Evolutionary conservation across 23 red algal genomes (phyloP).

Genomic region (Pyropia yezoensis): DNA sequence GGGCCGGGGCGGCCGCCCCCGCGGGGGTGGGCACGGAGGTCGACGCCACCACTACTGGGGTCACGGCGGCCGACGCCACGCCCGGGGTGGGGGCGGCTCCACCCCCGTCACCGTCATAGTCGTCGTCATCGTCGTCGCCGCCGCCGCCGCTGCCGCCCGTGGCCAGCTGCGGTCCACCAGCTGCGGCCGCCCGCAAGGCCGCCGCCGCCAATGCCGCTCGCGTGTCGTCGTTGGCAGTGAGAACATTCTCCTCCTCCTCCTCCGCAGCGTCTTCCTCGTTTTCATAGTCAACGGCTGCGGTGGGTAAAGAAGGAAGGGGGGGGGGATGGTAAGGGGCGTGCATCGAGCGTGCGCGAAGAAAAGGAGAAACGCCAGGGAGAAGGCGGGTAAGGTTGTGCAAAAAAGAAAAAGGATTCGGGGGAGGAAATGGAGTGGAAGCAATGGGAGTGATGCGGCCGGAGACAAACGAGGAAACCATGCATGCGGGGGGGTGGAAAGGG

Average conservation of each 20-base stretch:
- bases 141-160: neutral
- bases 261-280: slow-evolving; percentile 1
- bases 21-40: neutral
- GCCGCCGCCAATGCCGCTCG: too few relatives aligned
- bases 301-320: neutral
- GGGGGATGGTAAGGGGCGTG: too few relatives aligned
- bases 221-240: too few relatives aligned
- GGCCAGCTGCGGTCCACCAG: neutral
- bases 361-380: too few relatives aligned
- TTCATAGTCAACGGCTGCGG: neutral
- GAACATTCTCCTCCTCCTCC: neutral
- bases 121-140: slow-evolving; percentile 13
- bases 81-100: neutral
- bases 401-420: too few relatives aligned
- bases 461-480: too few relatives aligned
- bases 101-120: slow-evolving; percentile 8
- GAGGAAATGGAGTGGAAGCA: too few relatives aligned
- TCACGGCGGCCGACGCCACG: neutral
- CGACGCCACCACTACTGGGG: neutral
- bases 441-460: too few relatives aligned
- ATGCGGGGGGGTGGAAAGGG: too few relatives aligned
- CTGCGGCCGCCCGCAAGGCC: neutral
- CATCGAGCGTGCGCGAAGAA: too few relatives aligned
- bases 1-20: neutral
- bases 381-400: too few relatives aligned